Evolutionary conservation across 106 monocot genomes (phyloP).

Genomic region (Cymbidium sinense): DNA sequence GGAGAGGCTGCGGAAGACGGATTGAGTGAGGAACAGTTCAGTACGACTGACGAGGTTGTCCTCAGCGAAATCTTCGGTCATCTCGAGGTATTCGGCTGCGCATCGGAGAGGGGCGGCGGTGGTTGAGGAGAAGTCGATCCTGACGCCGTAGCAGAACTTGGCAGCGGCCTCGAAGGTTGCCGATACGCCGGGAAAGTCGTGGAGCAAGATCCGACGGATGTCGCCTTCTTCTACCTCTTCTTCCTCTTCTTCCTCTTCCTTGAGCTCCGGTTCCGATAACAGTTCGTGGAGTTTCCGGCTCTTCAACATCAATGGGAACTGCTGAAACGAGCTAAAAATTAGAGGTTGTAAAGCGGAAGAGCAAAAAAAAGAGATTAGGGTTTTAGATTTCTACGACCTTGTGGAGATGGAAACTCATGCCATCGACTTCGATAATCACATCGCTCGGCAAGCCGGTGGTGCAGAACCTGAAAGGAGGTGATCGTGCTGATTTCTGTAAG

Average conservation of each 20-base stretch:
- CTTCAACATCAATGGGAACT: conserved; percentile 87
- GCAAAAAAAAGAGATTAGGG: not conserved
- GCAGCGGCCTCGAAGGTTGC: conserved; percentile 75
- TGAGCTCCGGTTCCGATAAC: conserved; percentile 43
- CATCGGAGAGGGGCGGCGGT: conserved; percentile 69
- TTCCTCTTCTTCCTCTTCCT: not conserved
- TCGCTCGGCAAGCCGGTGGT: conserved; percentile 89
- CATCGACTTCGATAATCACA: conserved; percentile 64
- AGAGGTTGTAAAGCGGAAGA: not conserved
- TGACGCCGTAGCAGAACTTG: conserved; percentile 89
- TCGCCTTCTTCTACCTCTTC: conserved; percentile 21
- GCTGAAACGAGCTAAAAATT: not conserved
- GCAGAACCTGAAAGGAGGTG: conserved; percentile 52
- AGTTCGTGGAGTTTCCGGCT: conserved; percentile 60
- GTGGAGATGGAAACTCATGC: conserved; percentile 87
- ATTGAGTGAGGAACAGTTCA: conserved; percentile 56
- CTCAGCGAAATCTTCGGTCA: conserved; percentile 63
- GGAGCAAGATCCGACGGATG: conserved; percentile 34
- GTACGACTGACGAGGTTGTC: conserved; percentile 53
- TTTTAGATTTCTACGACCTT: conserved; percentile 38
- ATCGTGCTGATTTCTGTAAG: not conserved
- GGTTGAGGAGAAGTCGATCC: conserved; percentile 55
- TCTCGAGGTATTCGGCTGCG: conserved; percentile 83
- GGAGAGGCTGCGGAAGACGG: conserved; percentile 47
- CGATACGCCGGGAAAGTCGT: conserved; percentile 61